These are phyloP conservation scores for Phalaenopsis hybrid DNA, from an alignment of 116 monocot genomes.

Conservation along the genomic window DNA sequence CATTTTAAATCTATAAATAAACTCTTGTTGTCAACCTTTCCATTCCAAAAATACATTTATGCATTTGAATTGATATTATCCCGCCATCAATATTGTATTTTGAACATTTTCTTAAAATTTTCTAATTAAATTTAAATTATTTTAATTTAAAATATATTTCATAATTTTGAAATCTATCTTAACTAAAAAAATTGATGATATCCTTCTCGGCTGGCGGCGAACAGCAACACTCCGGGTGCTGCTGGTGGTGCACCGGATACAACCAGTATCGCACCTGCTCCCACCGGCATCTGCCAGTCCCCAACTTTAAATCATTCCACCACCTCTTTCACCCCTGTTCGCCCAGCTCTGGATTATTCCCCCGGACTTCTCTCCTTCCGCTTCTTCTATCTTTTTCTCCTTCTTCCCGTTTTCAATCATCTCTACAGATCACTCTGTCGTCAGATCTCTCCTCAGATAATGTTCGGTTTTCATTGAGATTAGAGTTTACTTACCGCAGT, in stretches of 20 bases:
- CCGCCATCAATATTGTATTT: no score
- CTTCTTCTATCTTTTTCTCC: constrained; percentile 3
- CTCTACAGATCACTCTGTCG: background rate
- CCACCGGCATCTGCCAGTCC: constrained; percentile 17
- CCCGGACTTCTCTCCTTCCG: background rate
- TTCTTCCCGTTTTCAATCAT: background rate
- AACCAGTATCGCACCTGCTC: constrained; percentile 7
- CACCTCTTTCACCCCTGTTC: background rate
- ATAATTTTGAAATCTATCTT: no score
- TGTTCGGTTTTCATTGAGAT: background rate
- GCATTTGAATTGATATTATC: no score
- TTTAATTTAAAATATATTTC: no score
- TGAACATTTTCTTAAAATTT: no score
- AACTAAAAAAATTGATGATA: no score
- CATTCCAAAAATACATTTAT: no score
- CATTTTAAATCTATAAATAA: no score
- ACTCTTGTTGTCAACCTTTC: no score
- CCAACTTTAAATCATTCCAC: constrained; percentile 4
- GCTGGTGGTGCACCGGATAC: background rate
- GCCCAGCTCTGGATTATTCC: background rate
- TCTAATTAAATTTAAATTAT: no score
- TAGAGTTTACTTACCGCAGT: background rate
- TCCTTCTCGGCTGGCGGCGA: no score
- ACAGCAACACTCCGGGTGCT: no score
- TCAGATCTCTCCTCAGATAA: background rate